phyloP scores from a whole-genome alignment of 768 basidiomycete species.

The Cystoderma amianthinum region DNA sequence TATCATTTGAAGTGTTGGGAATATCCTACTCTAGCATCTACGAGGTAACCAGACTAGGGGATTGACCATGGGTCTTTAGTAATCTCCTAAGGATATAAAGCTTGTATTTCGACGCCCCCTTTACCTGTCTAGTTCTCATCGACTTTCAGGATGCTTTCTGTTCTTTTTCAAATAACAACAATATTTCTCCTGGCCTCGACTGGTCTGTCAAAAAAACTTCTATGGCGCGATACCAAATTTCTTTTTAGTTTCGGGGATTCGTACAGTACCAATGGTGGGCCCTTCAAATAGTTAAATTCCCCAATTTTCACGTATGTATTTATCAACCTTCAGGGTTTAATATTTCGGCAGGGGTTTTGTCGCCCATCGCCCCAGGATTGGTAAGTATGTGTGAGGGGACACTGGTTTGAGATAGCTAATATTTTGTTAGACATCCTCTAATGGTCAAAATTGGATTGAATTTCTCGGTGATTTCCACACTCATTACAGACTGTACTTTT shows the following conservation, averaged over 20 bases:
- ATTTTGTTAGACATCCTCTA: slow-evolving; percentile 42
- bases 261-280: slow-evolving; percentile 40
- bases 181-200: slow-evolving; percentile 4
- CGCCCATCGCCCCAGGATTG: slow-evolving; percentile 39
- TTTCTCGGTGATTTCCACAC: slow-evolving; percentile 31
- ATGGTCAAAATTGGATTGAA: slow-evolving; percentile 61
- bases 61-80: too few species aligned
- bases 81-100: too few species aligned
- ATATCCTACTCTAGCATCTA: too few species aligned
- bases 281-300: not conserved
- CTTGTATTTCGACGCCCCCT: too few species aligned
- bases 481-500: slow-evolving; percentile 3
- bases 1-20: too few species aligned
- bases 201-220: slow-evolving; percentile 21
- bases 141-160: too few species aligned
- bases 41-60: too few species aligned
- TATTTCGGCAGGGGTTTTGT: slow-evolving; percentile 45
- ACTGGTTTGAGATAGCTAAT: not conserved
- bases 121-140: too few species aligned
- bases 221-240: slow-evolving; percentile 47
- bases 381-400: slow-evolving; percentile 22
- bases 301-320: not conserved
- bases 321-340: slow-evolving; percentile 37
- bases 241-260: slow-evolving; percentile 60
- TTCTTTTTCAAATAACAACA: too few species aligned